These are phyloP conservation scores for Porpolomopsis calyptriformis DNA, from an alignment of 768 basidiomycete species.

Conservation along the genomic window DNA sequence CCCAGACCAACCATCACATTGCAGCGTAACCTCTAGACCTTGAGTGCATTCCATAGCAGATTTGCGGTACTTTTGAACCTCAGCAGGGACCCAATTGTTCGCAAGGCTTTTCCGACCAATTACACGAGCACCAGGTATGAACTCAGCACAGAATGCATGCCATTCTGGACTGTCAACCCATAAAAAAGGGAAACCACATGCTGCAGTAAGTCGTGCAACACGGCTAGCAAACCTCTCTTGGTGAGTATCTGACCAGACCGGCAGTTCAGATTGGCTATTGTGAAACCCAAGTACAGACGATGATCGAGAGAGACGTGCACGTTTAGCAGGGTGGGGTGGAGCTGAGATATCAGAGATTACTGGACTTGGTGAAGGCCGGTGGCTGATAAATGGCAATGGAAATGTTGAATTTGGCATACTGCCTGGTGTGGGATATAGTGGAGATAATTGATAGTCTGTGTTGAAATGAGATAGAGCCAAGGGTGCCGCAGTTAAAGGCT, in stretches of 20 bases:
- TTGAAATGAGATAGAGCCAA: no score
- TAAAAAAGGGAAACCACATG: constrained; percentile 13
- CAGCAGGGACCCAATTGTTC: constrained; percentile 1
- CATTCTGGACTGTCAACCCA: constrained; percentile 18
- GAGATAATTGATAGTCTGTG: no score
- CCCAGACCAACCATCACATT: constrained; percentile 22
- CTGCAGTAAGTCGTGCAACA: constrained; percentile 11
- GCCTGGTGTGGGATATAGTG: no score
- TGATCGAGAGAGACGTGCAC: neutral
- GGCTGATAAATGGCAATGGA: no score
- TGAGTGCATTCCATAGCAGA: constrained; percentile 2
- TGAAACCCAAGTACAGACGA: neutral
- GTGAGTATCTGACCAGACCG: neutral
- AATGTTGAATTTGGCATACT: no score
- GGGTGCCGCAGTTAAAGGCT: no score
- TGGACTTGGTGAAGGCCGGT: neutral
- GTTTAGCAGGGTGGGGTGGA: neutral
- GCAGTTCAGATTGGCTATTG: neutral
- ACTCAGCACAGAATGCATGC: constrained; percentile 13
- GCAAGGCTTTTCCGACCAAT: constrained; percentile 5
- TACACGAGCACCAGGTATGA: constrained; percentile 13
- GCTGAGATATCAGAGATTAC: neutral
- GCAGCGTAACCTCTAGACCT: constrained; percentile 13
- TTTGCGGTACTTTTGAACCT: constrained; percentile 1
- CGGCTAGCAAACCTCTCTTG: constrained; percentile 6